Conservation (phyloP, 768 basidiomycete species). For the Naematelia encephala region DNA sequence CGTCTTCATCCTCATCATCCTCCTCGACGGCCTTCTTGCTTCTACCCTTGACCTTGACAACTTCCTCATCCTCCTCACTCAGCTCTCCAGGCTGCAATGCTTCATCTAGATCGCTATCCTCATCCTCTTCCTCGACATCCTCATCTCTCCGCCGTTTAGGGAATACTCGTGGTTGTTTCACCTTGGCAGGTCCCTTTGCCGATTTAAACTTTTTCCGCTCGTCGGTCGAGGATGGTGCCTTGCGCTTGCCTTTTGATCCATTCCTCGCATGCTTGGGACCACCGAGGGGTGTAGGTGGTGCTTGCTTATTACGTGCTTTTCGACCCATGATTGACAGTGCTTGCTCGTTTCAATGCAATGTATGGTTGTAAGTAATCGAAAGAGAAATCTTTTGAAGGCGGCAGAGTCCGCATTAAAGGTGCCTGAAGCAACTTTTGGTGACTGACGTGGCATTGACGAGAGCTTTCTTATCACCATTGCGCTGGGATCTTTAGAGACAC, state of each 20-base stretch:
- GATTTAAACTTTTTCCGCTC: constrained; percentile 29
- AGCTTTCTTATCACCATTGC: too few species aligned
- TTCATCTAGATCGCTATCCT: constrained; percentile 45
- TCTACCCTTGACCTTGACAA: constrained; percentile 37
- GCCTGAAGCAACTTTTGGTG: too few species aligned
- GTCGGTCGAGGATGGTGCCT: constrained; percentile 26
- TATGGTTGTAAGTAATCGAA: too few species aligned
- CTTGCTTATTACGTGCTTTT: constrained; percentile 49
- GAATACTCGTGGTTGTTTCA: constrained; percentile 10
- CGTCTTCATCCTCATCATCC: constrained; percentile 23
- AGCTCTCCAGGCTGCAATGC: constrained; percentile 38
- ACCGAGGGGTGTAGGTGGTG: constrained; percentile 34
- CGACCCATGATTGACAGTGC: constrained; percentile 37
- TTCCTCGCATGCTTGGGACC: constrained; percentile 29
- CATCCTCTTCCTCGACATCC: constrained; percentile 33
- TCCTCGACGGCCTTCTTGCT: constrained; percentile 20
- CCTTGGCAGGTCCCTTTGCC: constrained; percentile 20
- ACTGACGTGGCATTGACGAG: neutral
- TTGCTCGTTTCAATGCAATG: too few species aligned
- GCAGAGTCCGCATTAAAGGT: neutral
- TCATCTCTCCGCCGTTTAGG: constrained; percentile 30
- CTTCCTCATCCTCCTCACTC: constrained; percentile 42
- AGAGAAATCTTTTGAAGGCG: neutral
- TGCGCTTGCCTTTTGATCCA: constrained; percentile 36
- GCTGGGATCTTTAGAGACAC: neutral